A percentile compares a stretch with the other conserved stretches of the same genome.
Evolutionary conservation across 2,329 filamentous ascomycete species (phyloP).

Genomic region (Pseudogymnoascus sp.): DNA sequence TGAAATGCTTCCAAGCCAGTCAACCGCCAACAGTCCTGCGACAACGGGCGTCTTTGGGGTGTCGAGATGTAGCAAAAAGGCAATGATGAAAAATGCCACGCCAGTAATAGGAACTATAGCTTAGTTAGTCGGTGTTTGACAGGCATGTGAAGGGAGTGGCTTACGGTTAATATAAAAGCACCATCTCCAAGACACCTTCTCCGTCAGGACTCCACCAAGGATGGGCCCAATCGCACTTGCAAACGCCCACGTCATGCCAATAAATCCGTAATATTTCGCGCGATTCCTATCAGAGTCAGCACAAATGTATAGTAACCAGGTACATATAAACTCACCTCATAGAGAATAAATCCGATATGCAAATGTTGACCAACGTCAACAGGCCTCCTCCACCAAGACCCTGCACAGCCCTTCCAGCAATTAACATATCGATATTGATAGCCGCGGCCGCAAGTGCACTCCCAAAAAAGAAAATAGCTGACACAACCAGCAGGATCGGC

Average conservation of each 20-base stretch:
- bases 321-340: slow-evolving; percentile 28
- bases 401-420: slow-evolving; percentile 42
- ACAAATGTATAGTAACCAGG: slow-evolving; percentile 1
- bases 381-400: slow-evolving; percentile 47
- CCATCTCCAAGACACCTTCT: slow-evolving; percentile 53
- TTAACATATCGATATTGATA: slow-evolving; percentile 39
- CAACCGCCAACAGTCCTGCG: slow-evolving; percentile 54
- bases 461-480: slow-evolving; percentile 45
- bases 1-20: slow-evolving; percentile 53
- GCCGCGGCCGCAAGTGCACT: slow-evolving; percentile 43
- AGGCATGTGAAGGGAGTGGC: background rate
- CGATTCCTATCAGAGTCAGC: slow-evolving; percentile 21
- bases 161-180: slow-evolving; percentile 33
- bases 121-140: slow-evolving; percentile 38
- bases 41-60: slow-evolving; percentile 56
- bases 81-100: slow-evolving; percentile 41
- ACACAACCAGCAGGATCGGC: slow-evolving; percentile 42
- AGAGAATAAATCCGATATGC: slow-evolving; percentile 48
- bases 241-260: slow-evolving; percentile 60
- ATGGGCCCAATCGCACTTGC: slow-evolving; percentile 60
- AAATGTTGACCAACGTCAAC: slow-evolving; percentile 45
- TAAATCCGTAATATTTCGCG: slow-evolving; percentile 52
- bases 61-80: slow-evolving; percentile 59
- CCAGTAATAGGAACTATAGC: slow-evolving; percentile 42
- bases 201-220: slow-evolving; percentile 59